Evolutionary conservation across 352 stramenopile species (phyloP), one percentile per base, ranked within the genome.

Genomic region (Pythium dissimile): DNA sequence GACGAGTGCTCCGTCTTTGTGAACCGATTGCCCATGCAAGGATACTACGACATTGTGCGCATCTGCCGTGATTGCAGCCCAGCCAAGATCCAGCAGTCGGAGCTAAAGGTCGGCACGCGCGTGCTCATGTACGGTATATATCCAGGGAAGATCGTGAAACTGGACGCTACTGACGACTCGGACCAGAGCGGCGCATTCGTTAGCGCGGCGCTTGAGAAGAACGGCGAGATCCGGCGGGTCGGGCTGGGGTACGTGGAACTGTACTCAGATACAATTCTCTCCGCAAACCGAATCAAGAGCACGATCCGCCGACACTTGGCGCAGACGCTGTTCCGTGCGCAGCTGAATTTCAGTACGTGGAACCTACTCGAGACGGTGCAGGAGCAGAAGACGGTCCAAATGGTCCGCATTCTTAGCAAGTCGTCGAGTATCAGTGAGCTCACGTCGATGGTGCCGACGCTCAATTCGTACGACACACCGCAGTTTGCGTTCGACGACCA

Each of bases 341-440:
- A 89, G 41, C 75, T 94, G 30, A 89, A 94, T 38, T 94, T 94
- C 47, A 89, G 80, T 48, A 94, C 84, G 20, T 94, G 84, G 84
- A 94, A 89, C 53, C 54, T 90, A 30, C 58, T 94, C 13, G 84
- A 94, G 47, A 80, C 81, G 1, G 73, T 91, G 20, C 75, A 94
- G 66, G 84, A 94, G 56, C 84, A 94, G 43, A 78, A 84, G 41
- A 92, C 81, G 3, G 81, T 92, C 24, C 80, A 89, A 45, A 92
- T 90, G 76, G 78, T 94, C 43, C 75, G 79, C n/a, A 92, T 94
- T 45, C 66, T 94, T 6, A 90, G 86, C 71, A 92, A 88, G 32
- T 89, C 80, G 24, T 84, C 81, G 24, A 92, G 81, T 57, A 86
- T 94, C 38, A 89, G 72, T 16, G 84, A 92, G 43, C 71, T 94